phyloP scores from a whole-genome alignment of 352 stramenopile species.

The Phytophthora europaea region DNA sequence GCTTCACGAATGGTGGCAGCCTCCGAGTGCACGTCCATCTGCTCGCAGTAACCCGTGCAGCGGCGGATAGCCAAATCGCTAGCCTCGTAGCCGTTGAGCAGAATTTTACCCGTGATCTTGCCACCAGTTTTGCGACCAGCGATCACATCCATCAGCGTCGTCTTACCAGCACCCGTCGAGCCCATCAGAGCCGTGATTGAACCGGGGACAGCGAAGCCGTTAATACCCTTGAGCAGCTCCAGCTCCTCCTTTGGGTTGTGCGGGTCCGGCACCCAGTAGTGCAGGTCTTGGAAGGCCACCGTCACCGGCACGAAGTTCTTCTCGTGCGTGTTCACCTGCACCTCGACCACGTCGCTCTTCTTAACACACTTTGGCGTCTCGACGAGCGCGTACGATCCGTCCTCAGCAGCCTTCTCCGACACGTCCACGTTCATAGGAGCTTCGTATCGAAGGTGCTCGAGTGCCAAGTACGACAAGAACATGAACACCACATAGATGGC shows the following conservation, averaged over 20 bases:
- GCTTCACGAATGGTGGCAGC: constrained; percentile 69
- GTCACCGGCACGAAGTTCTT: constrained; percentile 19
- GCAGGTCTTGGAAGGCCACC: constrained; percentile 25
- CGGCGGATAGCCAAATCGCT: constrained; percentile 56
- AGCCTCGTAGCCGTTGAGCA: constrained; percentile 53
- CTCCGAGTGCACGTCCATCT: constrained; percentile 91
- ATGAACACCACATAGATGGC: constrained; percentile 20
- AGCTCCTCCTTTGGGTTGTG: constrained; percentile 16
- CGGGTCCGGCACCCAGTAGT: constrained; percentile 16
- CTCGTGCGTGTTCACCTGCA: constrained; percentile 5
- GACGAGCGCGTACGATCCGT: not conserved
- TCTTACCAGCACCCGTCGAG: not conserved
- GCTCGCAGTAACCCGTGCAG: constrained; percentile 67
- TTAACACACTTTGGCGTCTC: not conserved
- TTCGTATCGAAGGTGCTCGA: not conserved
- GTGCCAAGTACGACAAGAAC: constrained; percentile 1
- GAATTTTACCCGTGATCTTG: not conserved
- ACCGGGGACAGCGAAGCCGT: constrained; percentile 7
- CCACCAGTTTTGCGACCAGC: not conserved
- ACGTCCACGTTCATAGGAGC: not conserved
- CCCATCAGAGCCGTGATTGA: not conserved
- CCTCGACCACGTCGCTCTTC: not conserved
- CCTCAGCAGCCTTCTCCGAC: not conserved
- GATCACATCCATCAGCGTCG: not conserved
- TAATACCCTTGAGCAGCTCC: constrained; percentile 16